Evolutionary conservation across 441 rosid species (phyloP).

Genomic region (Mallotus repandus): DNA sequence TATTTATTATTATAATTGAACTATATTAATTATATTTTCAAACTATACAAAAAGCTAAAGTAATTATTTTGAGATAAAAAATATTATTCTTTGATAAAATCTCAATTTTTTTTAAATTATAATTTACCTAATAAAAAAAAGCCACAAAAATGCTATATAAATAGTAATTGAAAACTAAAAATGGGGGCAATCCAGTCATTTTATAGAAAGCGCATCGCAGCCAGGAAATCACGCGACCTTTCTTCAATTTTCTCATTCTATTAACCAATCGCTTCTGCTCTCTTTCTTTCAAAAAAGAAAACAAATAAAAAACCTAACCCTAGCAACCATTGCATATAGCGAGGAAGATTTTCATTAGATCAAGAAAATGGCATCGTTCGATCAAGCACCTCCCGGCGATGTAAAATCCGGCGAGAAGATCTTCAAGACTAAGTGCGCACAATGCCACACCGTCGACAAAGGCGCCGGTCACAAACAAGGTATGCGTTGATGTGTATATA

Average conservation of each 20-base stretch:
- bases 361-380: conserved; percentile 60
- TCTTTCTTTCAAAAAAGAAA: not conserved
- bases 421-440: conserved; percentile 83
- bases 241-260: not conserved
- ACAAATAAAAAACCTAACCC: not conserved
- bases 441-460: conserved; percentile 82
- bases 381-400: conserved; percentile 70
- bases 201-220: too few species aligned
- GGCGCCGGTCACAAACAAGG: conserved; percentile 96
- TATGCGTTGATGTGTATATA: conserved; percentile 5
- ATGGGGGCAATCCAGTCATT: not conserved
- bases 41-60: too few species aligned
- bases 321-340: too few species aligned
- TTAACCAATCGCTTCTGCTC: not conserved
- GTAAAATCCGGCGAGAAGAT: conserved; percentile 67
- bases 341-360: too few species aligned
- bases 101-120: too few species aligned
- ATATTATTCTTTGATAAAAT: too few species aligned
- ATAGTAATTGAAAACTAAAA: not conserved
- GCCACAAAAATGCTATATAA: too few species aligned
- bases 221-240: not conserved
- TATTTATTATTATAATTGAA: too few species aligned
- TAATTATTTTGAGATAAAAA: too few species aligned
- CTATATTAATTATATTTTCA: too few species aligned
- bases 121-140: too few species aligned